Conservation (phyloP, 768 basidiomycete genomes). For the Russula sp. region DNA sequence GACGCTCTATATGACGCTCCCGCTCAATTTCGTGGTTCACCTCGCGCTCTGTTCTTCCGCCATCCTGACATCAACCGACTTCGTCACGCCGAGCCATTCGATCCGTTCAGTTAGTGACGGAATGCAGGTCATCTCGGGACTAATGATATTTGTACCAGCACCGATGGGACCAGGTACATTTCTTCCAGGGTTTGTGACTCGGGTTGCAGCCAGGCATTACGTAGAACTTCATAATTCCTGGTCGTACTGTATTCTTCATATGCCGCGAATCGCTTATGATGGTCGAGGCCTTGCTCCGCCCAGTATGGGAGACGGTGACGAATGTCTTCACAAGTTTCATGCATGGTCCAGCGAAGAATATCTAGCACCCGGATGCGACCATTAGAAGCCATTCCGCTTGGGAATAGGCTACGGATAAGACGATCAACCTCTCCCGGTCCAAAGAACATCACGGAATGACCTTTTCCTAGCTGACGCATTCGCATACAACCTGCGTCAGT, state of each 20-base stretch:
- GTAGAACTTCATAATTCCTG: not conserved
- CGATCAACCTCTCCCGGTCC: conserved; percentile 1
- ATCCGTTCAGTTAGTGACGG: not conserved
- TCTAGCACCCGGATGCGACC: not conserved
- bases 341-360: not conserved
- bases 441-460: not conserved
- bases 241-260: not conserved
- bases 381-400: not conserved
- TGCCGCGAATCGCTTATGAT: not conserved
- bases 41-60: conserved; percentile 16
- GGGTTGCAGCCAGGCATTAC: not conserved
- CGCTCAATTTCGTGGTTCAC: conserved; percentile 25
- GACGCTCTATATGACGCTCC: conserved; percentile 17
- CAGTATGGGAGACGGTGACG: not conserved
- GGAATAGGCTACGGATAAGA: not conserved
- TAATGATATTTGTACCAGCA: not conserved
- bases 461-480: not conserved
- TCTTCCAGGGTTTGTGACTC: not conserved
- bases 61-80: not conserved
- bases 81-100: not conserved
- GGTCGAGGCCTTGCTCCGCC: not conserved
- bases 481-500: not conserved
- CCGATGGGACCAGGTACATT: not conserved
- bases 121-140: not conserved
- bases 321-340: not conserved